Evolutionary conservation across 768 basidiomycete species (phyloP), one percentile per base, ranked within the genome.

Genomic region (Infundibulicybe gibba): DNA sequence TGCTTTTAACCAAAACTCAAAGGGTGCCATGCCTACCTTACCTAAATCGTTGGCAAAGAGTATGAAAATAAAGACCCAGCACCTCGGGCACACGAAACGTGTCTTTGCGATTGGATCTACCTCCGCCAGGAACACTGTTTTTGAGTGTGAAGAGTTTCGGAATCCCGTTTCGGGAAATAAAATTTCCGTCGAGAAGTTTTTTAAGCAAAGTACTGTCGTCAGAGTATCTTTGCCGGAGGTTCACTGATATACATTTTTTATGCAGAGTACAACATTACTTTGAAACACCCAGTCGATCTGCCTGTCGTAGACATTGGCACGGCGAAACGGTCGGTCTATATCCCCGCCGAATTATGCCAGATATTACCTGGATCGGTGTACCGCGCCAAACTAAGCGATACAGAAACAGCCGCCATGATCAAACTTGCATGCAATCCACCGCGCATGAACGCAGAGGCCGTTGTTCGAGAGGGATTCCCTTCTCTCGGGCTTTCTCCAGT

Each of bases 301-400:
- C 79, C 80, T 1, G 71, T 80, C 21, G 65, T 83, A 41, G 66
- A 83, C 45, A 61, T 81, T 32, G 75, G 75, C 1, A 56, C 49
- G 20, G 34, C 45, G 3, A 61, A 62, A 35, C 58, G 63, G 25
- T 44, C 59, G 0, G 58, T 61, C 37, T 77, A 61, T 54, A 62
- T 89, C 1, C 88, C 88, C 0, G 80, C 85, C 0, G 88, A 91
- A 59, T 42, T 91, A 1, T 90, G 88, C 66, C 66, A 77, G 17
- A 85, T 91, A 42, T 60, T 71, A 9, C 62, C 74, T 0, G 81
- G 81, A 6, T 77, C 79, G 51, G 68, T 82, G 0, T 87, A 77
- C 62, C 68, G 72, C 16, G 83, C 77, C 5, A 79, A 74, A 48
- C 79, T 90, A 2, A 73, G 63, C 46, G 79, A 78, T n/a, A 67